Evolutionary conservation across 2,329 filamentous ascomycete genomes (phyloP).

Genomic region (Penicillium crustosum): DNA sequence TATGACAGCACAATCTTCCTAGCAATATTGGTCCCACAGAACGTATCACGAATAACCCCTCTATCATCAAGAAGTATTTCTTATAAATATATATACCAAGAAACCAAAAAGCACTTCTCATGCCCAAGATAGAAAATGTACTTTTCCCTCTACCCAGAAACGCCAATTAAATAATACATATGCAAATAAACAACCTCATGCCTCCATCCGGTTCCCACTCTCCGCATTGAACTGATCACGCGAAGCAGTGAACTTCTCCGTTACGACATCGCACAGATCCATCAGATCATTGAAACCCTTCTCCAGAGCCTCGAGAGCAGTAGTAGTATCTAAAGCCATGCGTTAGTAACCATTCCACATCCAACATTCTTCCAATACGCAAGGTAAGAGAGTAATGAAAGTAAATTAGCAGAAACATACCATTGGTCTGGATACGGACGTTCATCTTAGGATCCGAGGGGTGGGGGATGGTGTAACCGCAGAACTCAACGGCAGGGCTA

Average conservation of each 20-base stretch:
- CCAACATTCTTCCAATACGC: background rate
- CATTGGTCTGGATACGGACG: conserved; percentile 92
- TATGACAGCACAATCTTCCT: background rate
- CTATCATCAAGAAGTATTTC: background rate
- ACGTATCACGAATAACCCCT: background rate
- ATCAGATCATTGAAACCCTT: conserved; percentile 88
- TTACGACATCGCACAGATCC: conserved; percentile 88
- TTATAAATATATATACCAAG: background rate
- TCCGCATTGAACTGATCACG: conserved; percentile 59
- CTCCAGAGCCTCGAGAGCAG: conserved; percentile 79
- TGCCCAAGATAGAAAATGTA: conserved; percentile 5
- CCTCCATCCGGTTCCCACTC: conserved; percentile 36
- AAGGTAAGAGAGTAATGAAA: background rate
- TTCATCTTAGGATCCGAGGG: conserved; percentile 97
- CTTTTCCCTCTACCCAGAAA: conserved; percentile 23
- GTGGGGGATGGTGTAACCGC: conserved; percentile 96
- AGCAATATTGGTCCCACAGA: background rate
- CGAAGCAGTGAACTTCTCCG: conserved; percentile 78
- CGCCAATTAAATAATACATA: conserved; percentile 24
- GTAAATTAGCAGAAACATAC: conserved; percentile 53
- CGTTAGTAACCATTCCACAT: background rate
- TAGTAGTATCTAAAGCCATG: conserved; percentile 65
- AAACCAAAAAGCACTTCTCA: conserved; percentile 3
- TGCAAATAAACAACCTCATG: conserved; percentile 19
- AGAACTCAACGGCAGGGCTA: conserved; percentile 95